Base-by-base conservation (phyloP, 495 filamentous ascomycete species). In the Tuber indicum region DNA sequence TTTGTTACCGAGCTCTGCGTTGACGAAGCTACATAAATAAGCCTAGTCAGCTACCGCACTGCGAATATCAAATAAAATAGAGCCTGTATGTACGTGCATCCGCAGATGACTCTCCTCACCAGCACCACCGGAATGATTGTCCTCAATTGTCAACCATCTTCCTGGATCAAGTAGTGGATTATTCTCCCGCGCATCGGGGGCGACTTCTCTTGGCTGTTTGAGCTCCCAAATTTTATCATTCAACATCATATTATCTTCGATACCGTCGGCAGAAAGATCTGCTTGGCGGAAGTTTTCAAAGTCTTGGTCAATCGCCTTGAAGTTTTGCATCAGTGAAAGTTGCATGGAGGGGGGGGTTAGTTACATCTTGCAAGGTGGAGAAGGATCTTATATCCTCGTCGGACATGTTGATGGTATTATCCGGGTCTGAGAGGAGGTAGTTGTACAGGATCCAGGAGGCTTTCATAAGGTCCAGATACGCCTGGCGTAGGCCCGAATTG, bases 401-500 rank as follows among this genome's bases (percentile, higher is more conserved):
- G 14, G 10, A 12, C 58, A 66, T 66, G 14, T 66, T 36, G 32
- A 66, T 12, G 4, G 58, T 66, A 36, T 66, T 66, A 19, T 66
- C 58, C 58, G 58, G 58, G 26, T 66, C 58, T 3, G 58, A 66
- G 32, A 66, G 58, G 1, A 66, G 49, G 36, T 85, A 74, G 42
- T 85, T 82, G 72, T 87, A 85, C 9, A 87, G 74, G 47, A 87
- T 84, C 78, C 85, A 87, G 10, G 85, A 86, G 7, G 86, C 82
- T 70, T 87, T 87, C 23, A 87, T 75, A 16, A 87, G 80, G 71
- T 87, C 85, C 2, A 85, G 77, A 78, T 87, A 86, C 16, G 84
- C 82, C 75, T 86, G 85, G 44, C 32, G 6, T 17, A 66, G 26
- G 26, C 26, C 58, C 14, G 58, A 17, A 17, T 19, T 36, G 58